These are phyloP conservation scores for Lithospermum erythrorhizon DNA, from an alignment of 257 asterid genomes.

Conservation along the genomic window DNA sequence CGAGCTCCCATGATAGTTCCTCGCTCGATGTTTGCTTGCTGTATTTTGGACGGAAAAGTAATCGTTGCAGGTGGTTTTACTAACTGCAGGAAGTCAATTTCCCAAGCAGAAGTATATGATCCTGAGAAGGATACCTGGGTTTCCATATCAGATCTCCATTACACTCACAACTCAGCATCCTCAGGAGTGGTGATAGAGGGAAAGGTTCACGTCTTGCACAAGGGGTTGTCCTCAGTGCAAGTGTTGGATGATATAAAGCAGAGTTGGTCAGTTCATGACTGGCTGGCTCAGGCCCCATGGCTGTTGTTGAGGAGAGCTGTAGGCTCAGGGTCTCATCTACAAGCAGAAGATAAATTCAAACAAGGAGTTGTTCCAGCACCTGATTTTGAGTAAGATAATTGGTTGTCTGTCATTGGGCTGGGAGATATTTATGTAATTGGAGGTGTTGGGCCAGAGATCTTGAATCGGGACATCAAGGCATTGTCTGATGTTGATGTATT, in stretches of 20 bases:
- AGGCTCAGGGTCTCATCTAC: constrained; percentile 75
- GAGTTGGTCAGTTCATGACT: constrained; percentile 75
- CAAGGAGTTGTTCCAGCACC: constrained; percentile 63
- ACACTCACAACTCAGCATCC: constrained; percentile 76
- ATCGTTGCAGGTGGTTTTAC: constrained; percentile 97
- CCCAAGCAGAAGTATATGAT: constrained; percentile 85
- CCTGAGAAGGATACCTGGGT: constrained; percentile 69
- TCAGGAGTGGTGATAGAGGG: constrained; percentile 72
- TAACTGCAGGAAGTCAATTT: constrained; percentile 74
- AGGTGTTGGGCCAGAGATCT: constrained; percentile 83
- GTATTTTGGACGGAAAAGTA: too few species aligned
- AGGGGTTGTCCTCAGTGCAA: constrained; percentile 84
- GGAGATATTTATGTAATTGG: constrained; percentile 80
- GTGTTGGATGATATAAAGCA: constrained; percentile 49
- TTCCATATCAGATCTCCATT: constrained; percentile 76
- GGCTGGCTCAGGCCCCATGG: constrained; percentile 94
- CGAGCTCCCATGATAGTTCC: constrained; percentile 81
- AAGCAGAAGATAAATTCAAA: constrained; percentile 61
- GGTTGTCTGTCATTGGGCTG: constrained; percentile 69
- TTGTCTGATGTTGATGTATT: constrained; percentile 58
- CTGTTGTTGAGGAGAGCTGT: constrained; percentile 74
- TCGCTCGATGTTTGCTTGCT: constrained; percentile 95
- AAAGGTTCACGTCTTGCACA: constrained; percentile 79
- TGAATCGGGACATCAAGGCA: constrained; percentile 83
- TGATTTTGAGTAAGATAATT: constrained; percentile 68